These are phyloP conservation scores for Cercospora zeina DNA, from an alignment of 2,329 filamentous ascomycete species.

Conservation along the genomic window DNA sequence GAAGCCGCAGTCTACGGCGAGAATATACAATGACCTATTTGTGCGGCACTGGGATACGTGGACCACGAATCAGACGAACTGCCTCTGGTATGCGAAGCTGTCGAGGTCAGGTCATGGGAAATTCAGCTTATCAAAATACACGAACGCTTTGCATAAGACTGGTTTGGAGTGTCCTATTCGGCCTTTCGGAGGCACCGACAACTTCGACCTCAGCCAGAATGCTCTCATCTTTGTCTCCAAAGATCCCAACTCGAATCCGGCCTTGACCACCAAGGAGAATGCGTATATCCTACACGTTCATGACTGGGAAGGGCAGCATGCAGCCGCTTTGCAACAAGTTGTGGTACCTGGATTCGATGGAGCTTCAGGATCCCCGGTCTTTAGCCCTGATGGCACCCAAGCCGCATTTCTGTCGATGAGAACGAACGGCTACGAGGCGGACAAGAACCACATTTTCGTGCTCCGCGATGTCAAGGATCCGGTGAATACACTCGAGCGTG, in stretches of 20 bases:
- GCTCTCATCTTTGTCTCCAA: slow-evolving; percentile 75
- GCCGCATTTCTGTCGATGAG: slow-evolving; percentile 80
- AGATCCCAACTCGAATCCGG: slow-evolving; percentile 68
- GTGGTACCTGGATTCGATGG: slow-evolving; percentile 63
- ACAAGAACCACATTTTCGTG: slow-evolving; percentile 69
- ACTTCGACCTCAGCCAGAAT: slow-evolving; percentile 70
- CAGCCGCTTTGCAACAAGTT: slow-evolving; percentile 55
- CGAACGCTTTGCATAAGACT: slow-evolving; percentile 64
- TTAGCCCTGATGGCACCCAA: slow-evolving; percentile 70
- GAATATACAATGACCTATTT: slow-evolving; percentile 54
- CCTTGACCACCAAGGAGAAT: slow-evolving; percentile 77
- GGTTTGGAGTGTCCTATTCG: slow-evolving; percentile 67
- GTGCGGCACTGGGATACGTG: slow-evolving; percentile 58
- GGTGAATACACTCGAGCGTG: slow-evolving; percentile 5
- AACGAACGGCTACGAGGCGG: slow-evolving; percentile 74
- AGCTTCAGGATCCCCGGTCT: slow-evolving; percentile 66
- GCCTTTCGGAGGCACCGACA: slow-evolving; percentile 75
- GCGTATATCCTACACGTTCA: slow-evolving; percentile 70
- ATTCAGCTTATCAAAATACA: slow-evolving; percentile 50
- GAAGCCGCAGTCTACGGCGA: slow-evolving; percentile 50
- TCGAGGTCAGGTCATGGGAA: slow-evolving; percentile 39
- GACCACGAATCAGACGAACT: slow-evolving; percentile 66
- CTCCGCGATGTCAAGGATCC: slow-evolving; percentile 56
- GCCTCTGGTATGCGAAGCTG: slow-evolving; percentile 71
- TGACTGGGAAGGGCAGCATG: slow-evolving; percentile 57